Evolutionary conservation across 2,329 filamentous ascomycete species (phyloP).

Genomic region (Grosmannia clavigera): DNA sequence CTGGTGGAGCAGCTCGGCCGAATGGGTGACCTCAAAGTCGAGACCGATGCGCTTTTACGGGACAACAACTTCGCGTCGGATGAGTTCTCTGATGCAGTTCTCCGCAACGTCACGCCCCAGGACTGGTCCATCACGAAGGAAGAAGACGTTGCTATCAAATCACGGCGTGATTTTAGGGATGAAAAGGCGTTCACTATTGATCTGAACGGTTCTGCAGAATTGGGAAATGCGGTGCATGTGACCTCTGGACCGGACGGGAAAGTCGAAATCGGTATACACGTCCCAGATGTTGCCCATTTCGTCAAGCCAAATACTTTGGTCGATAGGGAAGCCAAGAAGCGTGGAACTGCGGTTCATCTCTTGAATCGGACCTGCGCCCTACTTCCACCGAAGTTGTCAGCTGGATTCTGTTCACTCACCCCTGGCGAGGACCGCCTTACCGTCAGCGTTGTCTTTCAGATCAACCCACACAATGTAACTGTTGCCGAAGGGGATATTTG

Average conservation of each 20-base stretch:
- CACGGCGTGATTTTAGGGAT: slow-evolving; percentile 78
- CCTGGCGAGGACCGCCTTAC: slow-evolving; percentile 84
- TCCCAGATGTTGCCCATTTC: slow-evolving; percentile 91
- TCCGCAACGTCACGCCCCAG: slow-evolving; percentile 83
- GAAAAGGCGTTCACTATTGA: slow-evolving; percentile 90
- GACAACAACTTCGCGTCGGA: slow-evolving; percentile 99
- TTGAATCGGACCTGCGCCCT: slow-evolving; percentile 81
- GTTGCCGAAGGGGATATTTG: slow-evolving; percentile 79
- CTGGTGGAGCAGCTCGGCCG: slow-evolving; percentile 92
- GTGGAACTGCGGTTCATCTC: slow-evolving; percentile 88
- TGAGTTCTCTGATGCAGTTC: slow-evolving; percentile 91
- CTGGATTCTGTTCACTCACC: slow-evolving; percentile 75
- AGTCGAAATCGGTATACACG: slow-evolving; percentile 89
- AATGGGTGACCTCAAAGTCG: slow-evolving; percentile 95
- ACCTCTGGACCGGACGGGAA: slow-evolving; percentile 73
- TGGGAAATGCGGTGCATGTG: slow-evolving; percentile 88
- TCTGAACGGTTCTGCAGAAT: slow-evolving; percentile 72
- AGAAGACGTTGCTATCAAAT: slow-evolving; percentile 57
- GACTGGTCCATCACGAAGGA: slow-evolving; percentile 84
- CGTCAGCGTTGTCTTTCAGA: slow-evolving; percentile 84
- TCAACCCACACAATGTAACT: slow-evolving; percentile 66
- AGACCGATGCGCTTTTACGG: slow-evolving; percentile 89
- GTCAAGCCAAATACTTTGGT: slow-evolving; percentile 93
- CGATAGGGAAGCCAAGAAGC: slow-evolving; percentile 95
- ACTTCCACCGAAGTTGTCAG: slow-evolving; percentile 73